Evolutionary conservation across 148 eudicot genomes (phyloP).

Genomic region (Vaccinium vitisidaea): DNA sequence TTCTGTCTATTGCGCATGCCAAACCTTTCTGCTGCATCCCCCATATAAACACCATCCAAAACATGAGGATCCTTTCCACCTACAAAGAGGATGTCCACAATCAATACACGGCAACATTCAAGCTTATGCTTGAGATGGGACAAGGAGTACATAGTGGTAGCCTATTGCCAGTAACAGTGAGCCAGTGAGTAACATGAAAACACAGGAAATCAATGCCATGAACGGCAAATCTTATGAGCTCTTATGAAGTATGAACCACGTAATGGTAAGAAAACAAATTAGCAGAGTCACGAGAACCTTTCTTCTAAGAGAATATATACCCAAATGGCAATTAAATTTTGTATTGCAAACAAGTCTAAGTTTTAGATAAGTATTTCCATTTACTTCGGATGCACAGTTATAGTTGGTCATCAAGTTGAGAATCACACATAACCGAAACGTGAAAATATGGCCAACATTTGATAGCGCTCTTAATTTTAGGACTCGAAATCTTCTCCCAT

Average conservation of each 20-base stretch:
- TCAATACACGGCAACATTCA: constrained; percentile 1
- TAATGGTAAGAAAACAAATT: not conserved
- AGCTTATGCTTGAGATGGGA: not conserved
- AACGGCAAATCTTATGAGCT: not conserved
- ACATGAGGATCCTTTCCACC: constrained; percentile 38
- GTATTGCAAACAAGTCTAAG: not conserved
- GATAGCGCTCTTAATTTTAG: not conserved
- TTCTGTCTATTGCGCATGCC: constrained; percentile 70
- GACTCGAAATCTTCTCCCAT: not conserved
- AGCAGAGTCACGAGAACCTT: not conserved
- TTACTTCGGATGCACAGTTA: not conserved
- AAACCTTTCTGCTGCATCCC: constrained; percentile 70
- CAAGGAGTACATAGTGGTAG: not conserved
- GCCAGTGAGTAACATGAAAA: not conserved
- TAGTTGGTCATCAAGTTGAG: not conserved
- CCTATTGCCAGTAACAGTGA: not conserved
- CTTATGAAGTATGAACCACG: not conserved
- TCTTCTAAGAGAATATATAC: not conserved
- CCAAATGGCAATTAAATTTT: not conserved
- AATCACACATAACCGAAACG: not conserved
- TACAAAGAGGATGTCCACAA: constrained; percentile 20
- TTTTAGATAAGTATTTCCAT: not conserved
- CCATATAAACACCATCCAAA: constrained; percentile 26
- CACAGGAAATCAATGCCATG: not conserved
- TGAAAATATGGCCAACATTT: not conserved